Conservation (phyloP, 148 eudicot species). For the Talinum fruticosum region DNA sequence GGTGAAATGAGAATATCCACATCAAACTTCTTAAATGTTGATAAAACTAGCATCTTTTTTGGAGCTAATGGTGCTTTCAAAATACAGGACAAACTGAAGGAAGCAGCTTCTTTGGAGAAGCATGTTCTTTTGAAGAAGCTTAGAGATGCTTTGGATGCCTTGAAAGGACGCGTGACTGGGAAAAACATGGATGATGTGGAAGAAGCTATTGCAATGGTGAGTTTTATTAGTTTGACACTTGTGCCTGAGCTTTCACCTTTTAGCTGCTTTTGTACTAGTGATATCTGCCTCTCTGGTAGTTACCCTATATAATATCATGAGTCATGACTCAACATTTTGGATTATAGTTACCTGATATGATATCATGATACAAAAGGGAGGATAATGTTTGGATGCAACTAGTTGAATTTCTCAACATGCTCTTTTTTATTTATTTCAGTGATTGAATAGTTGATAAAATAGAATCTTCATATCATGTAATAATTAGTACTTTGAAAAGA, state of each 20-base stretch:
- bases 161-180: constrained; percentile 85
- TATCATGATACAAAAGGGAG: too few relatives aligned
- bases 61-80: constrained; percentile 17
- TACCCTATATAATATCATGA: background rate
- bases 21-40: background rate
- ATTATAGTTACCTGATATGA: background rate
- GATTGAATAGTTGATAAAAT: too few relatives aligned
- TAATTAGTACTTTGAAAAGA: background rate
- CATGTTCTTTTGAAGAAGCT: constrained; percentile 93
- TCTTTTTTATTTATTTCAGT: background rate
- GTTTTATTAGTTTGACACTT: constrained; percentile 17
- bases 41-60: background rate
- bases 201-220: constrained; percentile 87
- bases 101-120: constrained; percentile 90
- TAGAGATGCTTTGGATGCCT: constrained; percentile 88
- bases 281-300: background rate
- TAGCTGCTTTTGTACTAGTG: background rate
- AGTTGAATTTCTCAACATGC: background rate
- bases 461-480: background rate
- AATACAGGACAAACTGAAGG: constrained; percentile 74
- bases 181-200: constrained; percentile 88
- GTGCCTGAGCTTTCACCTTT: background rate
- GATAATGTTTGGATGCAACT: background rate
- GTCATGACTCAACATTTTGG: background rate
- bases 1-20: background rate